A percentile compares a stretch with the other conserved stretches of the same genome.
phyloP scores from a whole-genome alignment of 805 yeast species.

The Osmozyma mogii region DNA sequence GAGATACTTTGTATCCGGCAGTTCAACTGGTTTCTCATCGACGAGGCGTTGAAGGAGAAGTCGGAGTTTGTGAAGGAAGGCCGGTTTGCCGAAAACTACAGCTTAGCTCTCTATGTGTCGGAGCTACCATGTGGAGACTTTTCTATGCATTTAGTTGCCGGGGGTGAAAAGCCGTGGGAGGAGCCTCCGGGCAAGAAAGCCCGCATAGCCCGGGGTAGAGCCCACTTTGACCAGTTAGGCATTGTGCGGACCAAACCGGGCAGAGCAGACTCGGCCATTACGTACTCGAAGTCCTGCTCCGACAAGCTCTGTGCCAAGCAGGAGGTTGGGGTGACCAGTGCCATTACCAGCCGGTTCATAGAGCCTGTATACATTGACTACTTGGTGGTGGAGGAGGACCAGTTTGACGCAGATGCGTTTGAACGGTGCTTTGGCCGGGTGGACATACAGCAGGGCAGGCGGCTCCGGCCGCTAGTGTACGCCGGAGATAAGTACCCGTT shows the following conservation, averaged over 20 bases:
- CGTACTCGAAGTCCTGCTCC: conserved; percentile 80
- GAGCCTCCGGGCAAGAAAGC: conserved; percentile 7
- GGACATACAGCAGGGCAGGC: conserved; percentile 4
- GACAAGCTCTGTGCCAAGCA: conserved; percentile 73
- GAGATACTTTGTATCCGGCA: conserved; percentile 70
- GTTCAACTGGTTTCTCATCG: conserved; percentile 53
- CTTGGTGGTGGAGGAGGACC: conserved; percentile 39
- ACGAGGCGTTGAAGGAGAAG: conserved; percentile 29
- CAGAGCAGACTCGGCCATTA: conserved; percentile 61
- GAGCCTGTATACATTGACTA: conserved; percentile 36
- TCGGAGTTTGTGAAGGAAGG: conserved; percentile 6
- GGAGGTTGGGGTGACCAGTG: conserved; percentile 43
- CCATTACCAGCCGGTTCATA: conserved; percentile 31
- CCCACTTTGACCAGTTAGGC: conserved; percentile 48
- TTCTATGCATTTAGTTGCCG: conserved; percentile 42
- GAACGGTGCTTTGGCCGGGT: conserved; percentile 35
- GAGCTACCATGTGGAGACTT: conserved; percentile 92
- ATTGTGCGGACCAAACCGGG: conserved; percentile 91
- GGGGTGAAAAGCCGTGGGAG: conserved; percentile 17
- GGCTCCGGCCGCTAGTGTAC: conserved; percentile 16
- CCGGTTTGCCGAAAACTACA: conserved; percentile 3
- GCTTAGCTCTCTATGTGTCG: conserved; percentile 55
- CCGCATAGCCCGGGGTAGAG: conserved; percentile 49
- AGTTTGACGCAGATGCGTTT: conserved; percentile 20
- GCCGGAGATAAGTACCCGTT: conserved; percentile 15